Evolutionary conservation across 176 grass and related monocot species (phyloP), one percentile per base, ranked within the genome.

Genomic region (Paspalum vaginatum): DNA sequence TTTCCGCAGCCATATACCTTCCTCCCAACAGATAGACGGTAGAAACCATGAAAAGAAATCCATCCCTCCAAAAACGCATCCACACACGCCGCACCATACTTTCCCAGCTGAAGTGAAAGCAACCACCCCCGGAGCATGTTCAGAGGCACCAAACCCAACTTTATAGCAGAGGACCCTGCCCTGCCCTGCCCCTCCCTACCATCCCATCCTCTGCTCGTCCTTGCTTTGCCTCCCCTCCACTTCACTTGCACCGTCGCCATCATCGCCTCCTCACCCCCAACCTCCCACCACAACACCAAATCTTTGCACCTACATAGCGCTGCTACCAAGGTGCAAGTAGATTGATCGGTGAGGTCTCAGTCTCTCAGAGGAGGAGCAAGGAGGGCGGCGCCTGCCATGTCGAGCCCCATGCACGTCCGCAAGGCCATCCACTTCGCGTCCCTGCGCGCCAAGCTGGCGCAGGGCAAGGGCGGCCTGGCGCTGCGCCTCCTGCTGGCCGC

Each of bases 371-470:
- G 45, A 41, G 22, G 72, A 4, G 25, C 3, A 3, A 14, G 17
- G n/a, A n/a, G n/a, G n/a, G n/a, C n/a, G n/a, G n/a, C n/a, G n/a
- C n/a, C n/a, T n/a, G n/a, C n/a, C n/a, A n/a, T 89, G 82, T 85
- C 87, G 40, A 89, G 83, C 78, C 72, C 87, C 11, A 50, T 18
- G 65, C 87, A 85, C 78, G 57, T 20, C 5, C 82, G 83, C 64
- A 89, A 89, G 83, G 78, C 87, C 9, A 26, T 81, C 55, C 87
- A 89, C 65, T 20, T 85, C 47, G 78, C 53, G 1, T 63, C 87
- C 56, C 80, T 85, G 41, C 85, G 85, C 50, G 83, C 87, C 32
- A 84, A 79, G 75, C 75, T 88, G 7, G 13, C n/a, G 20, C 77
- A 89, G 69, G 68, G 43, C 43, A 78, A 89, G 72, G 61, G 22